Conservation (phyloP, 805 yeast genomes). For the Lipomyces starkeyi region DNA sequence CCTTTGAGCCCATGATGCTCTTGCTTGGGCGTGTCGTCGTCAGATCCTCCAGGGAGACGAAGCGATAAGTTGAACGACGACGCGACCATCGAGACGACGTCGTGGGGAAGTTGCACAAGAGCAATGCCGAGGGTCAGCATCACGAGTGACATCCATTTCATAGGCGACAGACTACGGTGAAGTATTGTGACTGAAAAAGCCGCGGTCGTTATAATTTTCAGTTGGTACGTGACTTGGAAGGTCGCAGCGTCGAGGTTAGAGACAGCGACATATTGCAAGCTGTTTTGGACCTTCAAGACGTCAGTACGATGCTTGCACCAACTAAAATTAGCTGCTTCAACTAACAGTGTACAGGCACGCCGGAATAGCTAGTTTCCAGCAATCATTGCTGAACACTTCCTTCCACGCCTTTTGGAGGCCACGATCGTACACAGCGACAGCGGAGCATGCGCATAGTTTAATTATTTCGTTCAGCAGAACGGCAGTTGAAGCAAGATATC, state of each 20-base stretch:
- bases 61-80: constrained; percentile 27
- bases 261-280: constrained; percentile 52
- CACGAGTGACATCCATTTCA: constrained; percentile 49
- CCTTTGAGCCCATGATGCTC: constrained; percentile 23
- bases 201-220: constrained; percentile 52
- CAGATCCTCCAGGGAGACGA: constrained; percentile 19
- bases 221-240: constrained; percentile 53
- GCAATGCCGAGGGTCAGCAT: constrained; percentile 50
- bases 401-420: constrained; percentile 30
- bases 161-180: constrained; percentile 44
- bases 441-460: constrained; percentile 46
- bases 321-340: background rate
- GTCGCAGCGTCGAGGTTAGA: constrained; percentile 52
- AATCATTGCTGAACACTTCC: constrained; percentile 48
- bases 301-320: background rate
- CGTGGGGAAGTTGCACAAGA: constrained; percentile 49
- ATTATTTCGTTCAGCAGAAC: constrained; percentile 50
- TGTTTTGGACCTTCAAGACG: constrained; percentile 40
- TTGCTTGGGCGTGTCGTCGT: constrained; percentile 30
- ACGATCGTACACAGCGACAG: constrained; percentile 38
- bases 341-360: constrained; percentile 49
- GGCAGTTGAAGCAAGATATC: constrained; percentile 51
- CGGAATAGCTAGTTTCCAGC: constrained; percentile 52
- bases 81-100: constrained; percentile 36
- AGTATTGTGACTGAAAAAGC: constrained; percentile 50